A percentile compares a stretch with the other conserved stretches of the same genome.
These are phyloP conservation scores for Adansonia digitata DNA, from an alignment of 345 rosid species.

Conservation along the genomic window DNA sequence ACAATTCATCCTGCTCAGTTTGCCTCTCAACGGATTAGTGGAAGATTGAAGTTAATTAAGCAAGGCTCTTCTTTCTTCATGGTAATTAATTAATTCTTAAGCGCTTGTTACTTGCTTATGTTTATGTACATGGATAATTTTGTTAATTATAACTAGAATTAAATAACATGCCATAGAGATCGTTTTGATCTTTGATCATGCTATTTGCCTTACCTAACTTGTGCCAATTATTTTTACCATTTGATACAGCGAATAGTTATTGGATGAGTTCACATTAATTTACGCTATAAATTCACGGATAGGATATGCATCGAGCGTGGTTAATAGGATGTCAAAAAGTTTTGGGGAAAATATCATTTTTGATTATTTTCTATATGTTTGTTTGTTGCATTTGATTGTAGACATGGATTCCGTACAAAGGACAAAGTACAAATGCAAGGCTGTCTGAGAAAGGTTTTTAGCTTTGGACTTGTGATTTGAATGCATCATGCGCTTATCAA, in stretches of 20 bases:
- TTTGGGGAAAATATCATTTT: neutral
- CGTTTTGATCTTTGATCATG: neutral
- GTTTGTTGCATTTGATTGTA: slow-evolving; percentile 20
- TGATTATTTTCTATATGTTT: neutral
- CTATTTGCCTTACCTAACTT: neutral
- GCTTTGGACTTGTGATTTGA: neutral
- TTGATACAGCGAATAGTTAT: neutral
- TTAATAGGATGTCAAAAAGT: neutral
- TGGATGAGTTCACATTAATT: neutral
- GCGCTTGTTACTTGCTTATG: neutral
- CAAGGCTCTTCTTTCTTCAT: slow-evolving; percentile 65
- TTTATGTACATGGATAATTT: neutral
- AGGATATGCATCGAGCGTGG: neutral
- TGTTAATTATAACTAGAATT: neutral
- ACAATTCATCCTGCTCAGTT: slow-evolving; percentile 89
- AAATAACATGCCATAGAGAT: neutral
- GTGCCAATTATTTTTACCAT: neutral
- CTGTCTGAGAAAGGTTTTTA: slow-evolving; percentile 74
- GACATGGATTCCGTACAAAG: slow-evolving; percentile 96
- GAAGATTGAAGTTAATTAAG: slow-evolving; percentile 81
- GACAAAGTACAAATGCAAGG: slow-evolving; percentile 57
- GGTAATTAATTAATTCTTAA: slow-evolving; percentile 33
- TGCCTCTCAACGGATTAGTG: slow-evolving; percentile 87
- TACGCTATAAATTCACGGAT: neutral
- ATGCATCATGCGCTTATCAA: neutral